Evolutionary conservation across 1,284 basidiomycete genomes (phyloP), one percentile per base, ranked within the genome.

Genomic region (Cutaneotrichosporon cutaneum): DNA sequence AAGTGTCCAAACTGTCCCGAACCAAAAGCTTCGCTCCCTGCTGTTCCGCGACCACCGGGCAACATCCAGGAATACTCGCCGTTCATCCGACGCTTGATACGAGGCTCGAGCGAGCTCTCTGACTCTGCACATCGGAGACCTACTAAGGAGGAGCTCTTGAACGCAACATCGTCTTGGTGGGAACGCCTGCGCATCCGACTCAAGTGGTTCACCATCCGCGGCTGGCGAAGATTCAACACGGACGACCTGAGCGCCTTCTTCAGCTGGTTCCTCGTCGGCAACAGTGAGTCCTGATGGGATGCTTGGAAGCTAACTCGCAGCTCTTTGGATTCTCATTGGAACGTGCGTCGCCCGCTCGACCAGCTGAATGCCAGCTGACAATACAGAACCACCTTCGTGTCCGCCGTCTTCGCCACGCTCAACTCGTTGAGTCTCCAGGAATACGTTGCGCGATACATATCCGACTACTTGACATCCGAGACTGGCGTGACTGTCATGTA

Each of bases 191-290:
- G 89, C 16, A 92, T 99, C 68, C 86, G 92, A n/a, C 92, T 97
- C 81, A 94, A 94, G 76, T 99, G 96, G 96, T 90, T 95, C 69
- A 94, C 93, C 11, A 96, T 99, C 70, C 86, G 92, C 67, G 93
- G 92, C 0, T 99, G 97, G 81, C 86, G 95, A 35, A 88, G 88
- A 69, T 99, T 96, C 81, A 94, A 97, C 69, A 89, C 91, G 54
- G 96, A 99, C 76, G 96, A 99, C 77, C 90, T 96, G 62, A 95
- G 92, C 57, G 95, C 94, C 1, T 98, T 99, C 80, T 82, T 96
- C 51, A 95, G 92, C 53, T 93, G 94, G 87, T 90, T 96, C 70
- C 80, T 97, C 51, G 88, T 98, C 80, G 94, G 94, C 64, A 93
- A 98, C 72, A 92, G 78, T 80, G 59, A 72, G 78, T 70, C 1